Percentiles rank a stretch among this genome's conserved stretches.
phyloP scores from a whole-genome alignment of 2,329 filamentous ascomycete genomes.

The Xylariaceae sp. region DNA sequence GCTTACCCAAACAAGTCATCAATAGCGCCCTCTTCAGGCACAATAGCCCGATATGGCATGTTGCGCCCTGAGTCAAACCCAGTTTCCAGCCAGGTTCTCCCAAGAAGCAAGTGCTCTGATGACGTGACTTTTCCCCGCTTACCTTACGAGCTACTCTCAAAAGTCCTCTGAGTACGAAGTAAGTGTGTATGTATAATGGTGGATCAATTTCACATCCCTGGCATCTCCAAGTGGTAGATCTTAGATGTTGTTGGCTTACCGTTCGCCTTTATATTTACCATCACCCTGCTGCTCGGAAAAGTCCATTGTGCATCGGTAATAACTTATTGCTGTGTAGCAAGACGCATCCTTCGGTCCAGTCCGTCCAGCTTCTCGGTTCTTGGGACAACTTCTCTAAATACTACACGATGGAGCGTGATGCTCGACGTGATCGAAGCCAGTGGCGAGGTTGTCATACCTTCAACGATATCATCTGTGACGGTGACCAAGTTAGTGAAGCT shows the following conservation, averaged over 20 bases:
- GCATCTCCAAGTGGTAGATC: slow-evolving; percentile 23
- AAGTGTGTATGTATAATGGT: too few species aligned
- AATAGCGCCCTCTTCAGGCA: slow-evolving; percentile 18
- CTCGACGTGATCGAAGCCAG: slow-evolving; percentile 70
- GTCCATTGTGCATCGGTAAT: slow-evolving; percentile 16
- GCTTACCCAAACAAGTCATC: slow-evolving; percentile 17
- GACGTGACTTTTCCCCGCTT: slow-evolving; percentile 18
- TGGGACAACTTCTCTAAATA: slow-evolving; percentile 90
- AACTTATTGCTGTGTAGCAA: slow-evolving; percentile 49
- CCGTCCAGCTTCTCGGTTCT: slow-evolving; percentile 82
- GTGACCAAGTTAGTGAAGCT: slow-evolving; percentile 56
- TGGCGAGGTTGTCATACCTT: slow-evolving; percentile 91
- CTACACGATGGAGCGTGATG: slow-evolving; percentile 82
- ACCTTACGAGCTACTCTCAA: not conserved
- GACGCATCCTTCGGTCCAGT: slow-evolving; percentile 62
- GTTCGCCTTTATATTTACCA: slow-evolving; percentile 17
- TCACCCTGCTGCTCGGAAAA: slow-evolving; percentile 16
- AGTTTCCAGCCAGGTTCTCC: slow-evolving; percentile 21
- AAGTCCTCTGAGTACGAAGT: slow-evolving; percentile 16
- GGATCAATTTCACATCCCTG: slow-evolving; percentile 28
- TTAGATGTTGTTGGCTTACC: slow-evolving; percentile 12
- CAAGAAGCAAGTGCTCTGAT: slow-evolving; percentile 20
- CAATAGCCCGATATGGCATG: slow-evolving; percentile 11
- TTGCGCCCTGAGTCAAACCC: slow-evolving; percentile 14
- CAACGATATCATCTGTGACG: slow-evolving; percentile 82